phyloP scores from a whole-genome alignment of 768 basidiomycete genomes.

The Lentinus tigrinus region DNA sequence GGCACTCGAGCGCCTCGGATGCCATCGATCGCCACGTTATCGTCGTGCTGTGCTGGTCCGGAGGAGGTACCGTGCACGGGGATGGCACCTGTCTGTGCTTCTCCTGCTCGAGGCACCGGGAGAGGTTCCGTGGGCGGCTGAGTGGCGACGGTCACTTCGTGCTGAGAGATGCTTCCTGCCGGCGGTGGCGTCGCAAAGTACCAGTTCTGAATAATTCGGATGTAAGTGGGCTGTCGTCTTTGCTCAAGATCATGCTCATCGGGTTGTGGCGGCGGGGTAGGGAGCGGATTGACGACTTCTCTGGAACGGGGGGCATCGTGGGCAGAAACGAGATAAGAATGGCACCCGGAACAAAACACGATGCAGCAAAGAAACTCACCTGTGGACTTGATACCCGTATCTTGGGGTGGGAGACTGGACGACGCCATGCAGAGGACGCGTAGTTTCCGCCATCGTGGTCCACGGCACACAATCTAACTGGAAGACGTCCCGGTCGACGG shows the following conservation, averaged over 20 bases:
- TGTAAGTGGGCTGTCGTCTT: not conserved
- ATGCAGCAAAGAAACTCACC: not conserved
- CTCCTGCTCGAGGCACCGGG: not conserved
- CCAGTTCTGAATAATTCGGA: not conserved
- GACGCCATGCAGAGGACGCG: not conserved
- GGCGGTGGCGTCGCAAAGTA: not conserved
- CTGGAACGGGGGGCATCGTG: not conserved
- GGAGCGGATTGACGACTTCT: not conserved
- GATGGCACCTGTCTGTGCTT: not conserved
- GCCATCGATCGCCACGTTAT: not conserved
- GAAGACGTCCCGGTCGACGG: not conserved
- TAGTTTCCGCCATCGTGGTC: not conserved
- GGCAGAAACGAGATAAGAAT: not conserved
- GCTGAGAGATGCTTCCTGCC: not conserved
- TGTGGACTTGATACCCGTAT: not conserved
- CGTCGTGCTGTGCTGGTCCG: not conserved
- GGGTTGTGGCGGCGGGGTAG: not conserved
- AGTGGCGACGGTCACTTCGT: not conserved
- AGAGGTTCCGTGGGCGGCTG: not conserved
- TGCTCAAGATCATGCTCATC: not conserved
- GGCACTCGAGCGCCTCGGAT: not conserved
- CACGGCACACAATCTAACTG: not conserved
- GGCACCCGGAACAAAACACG: not conserved
- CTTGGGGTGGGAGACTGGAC: not conserved
- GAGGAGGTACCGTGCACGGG: not conserved